Conservation (phyloP, 2,329 filamentous ascomycete species). For the Fusarium pininemorale region DNA sequence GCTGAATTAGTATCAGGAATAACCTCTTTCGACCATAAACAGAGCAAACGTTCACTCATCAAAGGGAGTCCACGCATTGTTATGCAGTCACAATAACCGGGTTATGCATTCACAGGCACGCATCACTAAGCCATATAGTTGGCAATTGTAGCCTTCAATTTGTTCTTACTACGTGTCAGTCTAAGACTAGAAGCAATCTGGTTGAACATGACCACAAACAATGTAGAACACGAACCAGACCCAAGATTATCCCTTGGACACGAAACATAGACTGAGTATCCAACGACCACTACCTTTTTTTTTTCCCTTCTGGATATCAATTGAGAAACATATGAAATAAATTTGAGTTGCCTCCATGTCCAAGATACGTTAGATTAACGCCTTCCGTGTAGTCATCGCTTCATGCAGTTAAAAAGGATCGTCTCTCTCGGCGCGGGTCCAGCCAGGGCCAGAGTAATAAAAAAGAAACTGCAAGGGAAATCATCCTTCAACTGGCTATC, state of each 20-base stretch:
- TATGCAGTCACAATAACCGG: neutral
- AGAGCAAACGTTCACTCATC: neutral
- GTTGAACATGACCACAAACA: conserved; percentile 33
- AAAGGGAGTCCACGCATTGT: neutral
- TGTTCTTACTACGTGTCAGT: conserved; percentile 33
- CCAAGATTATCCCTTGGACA: neutral
- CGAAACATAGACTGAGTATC: conserved; percentile 2
- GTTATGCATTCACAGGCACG: neutral
- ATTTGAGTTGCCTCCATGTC: conserved; percentile 28
- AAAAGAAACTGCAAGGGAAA: conserved; percentile 26
- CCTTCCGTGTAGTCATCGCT: conserved; percentile 24
- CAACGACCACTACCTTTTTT: neutral
- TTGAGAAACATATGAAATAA: conserved; percentile 27
- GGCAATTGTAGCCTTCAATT: conserved; percentile 12
- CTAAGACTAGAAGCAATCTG: conserved; percentile 33
- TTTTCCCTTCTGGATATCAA: conserved; percentile 8
- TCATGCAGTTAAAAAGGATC: conserved; percentile 37
- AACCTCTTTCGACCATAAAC: neutral
- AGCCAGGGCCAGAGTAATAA: conserved; percentile 40
- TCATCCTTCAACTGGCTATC: conserved; percentile 18
- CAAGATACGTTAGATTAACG: conserved; percentile 26
- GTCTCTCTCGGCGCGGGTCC: conserved; percentile 40
- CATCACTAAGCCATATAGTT: neutral
- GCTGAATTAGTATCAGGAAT: neutral
- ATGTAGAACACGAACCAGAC: conserved; percentile 15